Conservation (phyloP, 768 basidiomycete genomes). For the Hortiboletus flavorubellus region DNA sequence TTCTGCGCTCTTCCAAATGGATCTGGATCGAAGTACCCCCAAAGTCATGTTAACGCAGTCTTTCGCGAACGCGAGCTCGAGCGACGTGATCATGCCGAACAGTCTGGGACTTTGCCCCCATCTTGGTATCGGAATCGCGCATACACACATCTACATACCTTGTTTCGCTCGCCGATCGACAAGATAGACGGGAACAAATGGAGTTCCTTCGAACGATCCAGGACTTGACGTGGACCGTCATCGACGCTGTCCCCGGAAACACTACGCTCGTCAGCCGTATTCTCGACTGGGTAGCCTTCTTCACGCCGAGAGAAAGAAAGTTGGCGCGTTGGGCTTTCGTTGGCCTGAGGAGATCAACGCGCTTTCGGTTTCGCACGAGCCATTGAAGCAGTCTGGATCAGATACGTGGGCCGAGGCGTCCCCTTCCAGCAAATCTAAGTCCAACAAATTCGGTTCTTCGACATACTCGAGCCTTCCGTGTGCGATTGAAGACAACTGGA, state of each 20-base stretch:
- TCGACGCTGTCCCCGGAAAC: slow-evolving; percentile 45
- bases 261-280: slow-evolving; percentile 40
- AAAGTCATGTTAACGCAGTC: background rate
- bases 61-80: background rate
- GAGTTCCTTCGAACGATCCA: slow-evolving; percentile 47
- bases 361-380: slow-evolving; percentile 12
- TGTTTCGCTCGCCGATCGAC: slow-evolving; percentile 54
- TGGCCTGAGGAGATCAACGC: slow-evolving; percentile 41
- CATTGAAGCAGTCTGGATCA: slow-evolving; percentile 16
- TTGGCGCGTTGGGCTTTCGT: slow-evolving; percentile 18
- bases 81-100: background rate
- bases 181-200: slow-evolving; percentile 58
- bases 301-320: background rate
- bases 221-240: slow-evolving; percentile 50
- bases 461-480: slow-evolving; percentile 35
- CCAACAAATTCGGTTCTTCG: background rate
- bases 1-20: slow-evolving; percentile 13
- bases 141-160: slow-evolving; percentile 48
- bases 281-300: slow-evolving; percentile 38
- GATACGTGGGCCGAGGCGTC: slow-evolving; percentile 18
- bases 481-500: slow-evolving; percentile 39
- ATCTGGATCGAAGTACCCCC: slow-evolving; percentile 8
- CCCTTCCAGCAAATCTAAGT: background rate
- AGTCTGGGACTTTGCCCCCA: background rate
- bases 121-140: slow-evolving; percentile 36